Conservation (phyloP, 1,284 basidiomycete species). For the Coniophora puteana region DNA sequence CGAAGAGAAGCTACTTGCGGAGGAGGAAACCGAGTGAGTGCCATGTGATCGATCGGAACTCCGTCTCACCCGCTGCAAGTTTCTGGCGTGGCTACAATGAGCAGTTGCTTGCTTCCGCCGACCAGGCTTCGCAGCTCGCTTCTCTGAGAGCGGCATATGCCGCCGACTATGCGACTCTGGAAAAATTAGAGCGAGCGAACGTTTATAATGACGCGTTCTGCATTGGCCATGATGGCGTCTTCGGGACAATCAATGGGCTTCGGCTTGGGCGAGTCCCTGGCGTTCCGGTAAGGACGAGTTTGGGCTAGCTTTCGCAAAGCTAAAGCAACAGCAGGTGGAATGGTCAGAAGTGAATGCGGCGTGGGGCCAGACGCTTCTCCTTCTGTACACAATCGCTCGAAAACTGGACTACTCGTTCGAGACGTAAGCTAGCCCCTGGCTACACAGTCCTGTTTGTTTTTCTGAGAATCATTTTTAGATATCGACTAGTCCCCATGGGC, state of each 20-base stretch:
- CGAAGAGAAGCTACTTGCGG: constrained; percentile 73
- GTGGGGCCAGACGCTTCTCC: constrained; percentile 93
- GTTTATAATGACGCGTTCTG: constrained; percentile 99
- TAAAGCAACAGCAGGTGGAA: constrained; percentile 61
- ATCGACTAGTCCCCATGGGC: constrained; percentile 87
- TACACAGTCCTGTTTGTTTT: constrained; percentile 6
- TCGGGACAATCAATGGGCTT: constrained; percentile 96
- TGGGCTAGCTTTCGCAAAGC: constrained; percentile 22
- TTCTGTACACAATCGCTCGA: constrained; percentile 86
- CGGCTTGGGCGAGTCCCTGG: constrained; percentile 84
- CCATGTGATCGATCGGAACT: constrained; percentile 7
- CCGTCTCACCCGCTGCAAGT: constrained; percentile 56
- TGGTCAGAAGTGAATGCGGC: constrained; percentile 99
- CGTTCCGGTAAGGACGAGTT: constrained; percentile 65
- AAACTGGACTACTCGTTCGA: constrained; percentile 88
- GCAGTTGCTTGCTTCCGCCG: constrained; percentile 60
- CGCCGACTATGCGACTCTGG: constrained; percentile 70
- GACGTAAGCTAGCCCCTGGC: constrained; percentile 47
- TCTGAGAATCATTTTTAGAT: constrained; percentile 43
- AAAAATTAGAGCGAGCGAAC: constrained; percentile 89
- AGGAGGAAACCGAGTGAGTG: constrained; percentile 77
- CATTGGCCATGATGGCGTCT: constrained; percentile 91
- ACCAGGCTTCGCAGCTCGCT: constrained; percentile 66
- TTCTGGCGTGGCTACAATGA: constrained; percentile 81
- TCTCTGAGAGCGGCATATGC: constrained; percentile 75